Conservation (phyloP, 768 basidiomycete genomes). For the Inosperma sp. region DNA sequence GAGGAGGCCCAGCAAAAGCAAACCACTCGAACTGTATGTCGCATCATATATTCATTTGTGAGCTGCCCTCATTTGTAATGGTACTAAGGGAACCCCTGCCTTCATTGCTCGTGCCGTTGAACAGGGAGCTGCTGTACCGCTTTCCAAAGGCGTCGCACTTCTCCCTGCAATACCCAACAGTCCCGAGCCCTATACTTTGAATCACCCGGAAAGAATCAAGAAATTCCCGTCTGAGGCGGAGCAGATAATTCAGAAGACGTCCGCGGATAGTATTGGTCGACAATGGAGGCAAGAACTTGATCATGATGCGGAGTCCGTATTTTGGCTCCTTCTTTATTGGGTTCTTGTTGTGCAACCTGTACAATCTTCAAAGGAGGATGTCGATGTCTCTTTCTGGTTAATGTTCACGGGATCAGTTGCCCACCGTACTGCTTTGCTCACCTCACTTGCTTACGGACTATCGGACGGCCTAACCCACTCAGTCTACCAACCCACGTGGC, state of each 20-base stretch:
- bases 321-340: background rate
- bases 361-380: background rate
- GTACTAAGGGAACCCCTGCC: background rate
- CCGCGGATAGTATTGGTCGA: background rate
- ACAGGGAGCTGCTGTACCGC: background rate
- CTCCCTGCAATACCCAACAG: background rate
- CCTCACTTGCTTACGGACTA: background rate
- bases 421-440: background rate
- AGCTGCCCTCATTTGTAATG: background rate
- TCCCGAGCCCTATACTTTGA: background rate
- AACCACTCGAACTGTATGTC: background rate
- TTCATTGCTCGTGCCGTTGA: background rate
- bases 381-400: background rate
- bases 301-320: slow-evolving; percentile 1
- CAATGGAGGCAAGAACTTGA: background rate
- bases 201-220: background rate
- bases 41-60: background rate
- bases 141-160: background rate
- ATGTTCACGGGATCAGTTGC: background rate
- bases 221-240: background rate
- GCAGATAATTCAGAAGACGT: too few relatives aligned
- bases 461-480: background rate
- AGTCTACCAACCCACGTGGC: background rate
- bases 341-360: background rate
- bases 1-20: background rate